Evolutionary conservation across 345 rosid genomes (phyloP), one percentile per base, ranked within the genome.

Genomic region (Salix viminalis): DNA sequence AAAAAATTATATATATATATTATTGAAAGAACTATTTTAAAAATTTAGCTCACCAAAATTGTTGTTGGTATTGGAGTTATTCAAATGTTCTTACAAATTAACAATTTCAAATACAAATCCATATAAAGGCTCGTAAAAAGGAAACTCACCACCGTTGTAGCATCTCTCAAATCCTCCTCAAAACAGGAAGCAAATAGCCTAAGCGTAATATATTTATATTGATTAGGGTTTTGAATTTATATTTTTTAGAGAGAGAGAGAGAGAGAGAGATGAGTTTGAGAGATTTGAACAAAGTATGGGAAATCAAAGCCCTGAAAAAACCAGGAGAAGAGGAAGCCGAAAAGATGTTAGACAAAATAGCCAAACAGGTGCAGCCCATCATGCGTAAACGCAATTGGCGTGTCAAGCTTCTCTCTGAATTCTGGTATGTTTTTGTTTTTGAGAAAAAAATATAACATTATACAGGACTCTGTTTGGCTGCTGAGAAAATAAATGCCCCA

Each of bases 231-330:
- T 50, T 58, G 41, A 5, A 52, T 37, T 75, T 46, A 19, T 9
- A 23, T 23, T 16, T n/a, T 15, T 32, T 42, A 6, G 26, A 2
- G 65, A 46, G 1, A 41, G 5, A 52, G 76, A 19, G 14, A 28
- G 21, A 3, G 4, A 15, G 23, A 37, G 44, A 66, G 23, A 81
- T 81, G 84, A 72, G 69, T 69, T 16, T 65, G 28, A 87, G 90
- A 23, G 93, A 88, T 84, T 67, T 90, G 62, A 73, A 91, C 84
- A 88, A 83, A 70, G 96, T 90, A 10, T 94, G 94, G 93, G 94
- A 94, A 74, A 83, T 84, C 44, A 91, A 85, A 80, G 89, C 94
- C 46, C 77, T 91, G 77, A 92, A 91, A 83, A 91, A 91, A 75
- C 85, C 91, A 1, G 86, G 84, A 11, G 88, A 85, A 85, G 97